Conservation (phyloP, 2,329 filamentous ascomycete genomes). For the Beauveria australis region DNA sequence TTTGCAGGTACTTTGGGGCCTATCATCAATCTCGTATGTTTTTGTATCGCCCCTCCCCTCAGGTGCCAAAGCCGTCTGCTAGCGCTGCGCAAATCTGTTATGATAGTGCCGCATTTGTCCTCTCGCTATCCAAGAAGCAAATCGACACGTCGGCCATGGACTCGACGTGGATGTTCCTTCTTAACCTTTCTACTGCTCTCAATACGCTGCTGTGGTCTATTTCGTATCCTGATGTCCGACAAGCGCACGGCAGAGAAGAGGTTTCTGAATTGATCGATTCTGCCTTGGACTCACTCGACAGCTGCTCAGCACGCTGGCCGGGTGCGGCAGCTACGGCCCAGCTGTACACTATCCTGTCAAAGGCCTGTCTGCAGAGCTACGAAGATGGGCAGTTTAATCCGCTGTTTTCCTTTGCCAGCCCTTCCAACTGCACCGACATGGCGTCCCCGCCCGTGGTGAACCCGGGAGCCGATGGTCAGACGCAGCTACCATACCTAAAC, state of each 20-base stretch:
- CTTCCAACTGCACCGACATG: slow-evolving; percentile 23
- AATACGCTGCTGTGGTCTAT: slow-evolving; percentile 89
- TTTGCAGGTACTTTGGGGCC: slow-evolving; percentile 51
- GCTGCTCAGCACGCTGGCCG: slow-evolving; percentile 83
- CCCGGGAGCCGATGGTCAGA: slow-evolving; percentile 17
- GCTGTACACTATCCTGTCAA: slow-evolving; percentile 78
- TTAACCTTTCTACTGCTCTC: slow-evolving; percentile 82
- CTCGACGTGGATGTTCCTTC: slow-evolving; percentile 87
- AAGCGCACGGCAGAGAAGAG: slow-evolving; percentile 62
- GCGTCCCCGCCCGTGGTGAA: slow-evolving; percentile 24
- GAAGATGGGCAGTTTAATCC: slow-evolving; percentile 35
- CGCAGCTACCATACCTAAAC: slow-evolving; percentile 33
- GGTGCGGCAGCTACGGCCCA: slow-evolving; percentile 77
- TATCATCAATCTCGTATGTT: slow-evolving; percentile 86
- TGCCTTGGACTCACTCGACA: slow-evolving; percentile 69
- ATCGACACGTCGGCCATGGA: slow-evolving; percentile 70
- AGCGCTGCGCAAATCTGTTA: slow-evolving; percentile 76
- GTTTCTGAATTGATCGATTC: slow-evolving; percentile 67
- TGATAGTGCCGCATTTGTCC: slow-evolving; percentile 73
- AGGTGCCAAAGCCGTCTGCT: slow-evolving; percentile 76
- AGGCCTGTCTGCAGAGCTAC: slow-evolving; percentile 82
- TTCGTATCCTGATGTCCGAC: slow-evolving; percentile 77
- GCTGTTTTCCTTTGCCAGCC: slow-evolving; percentile 26
- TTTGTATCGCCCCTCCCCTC: slow-evolving; percentile 83
- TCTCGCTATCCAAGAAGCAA: slow-evolving; percentile 72